Base-by-base conservation (phyloP, 768 basidiomycete genomes). In the Collybia nuda region DNA sequence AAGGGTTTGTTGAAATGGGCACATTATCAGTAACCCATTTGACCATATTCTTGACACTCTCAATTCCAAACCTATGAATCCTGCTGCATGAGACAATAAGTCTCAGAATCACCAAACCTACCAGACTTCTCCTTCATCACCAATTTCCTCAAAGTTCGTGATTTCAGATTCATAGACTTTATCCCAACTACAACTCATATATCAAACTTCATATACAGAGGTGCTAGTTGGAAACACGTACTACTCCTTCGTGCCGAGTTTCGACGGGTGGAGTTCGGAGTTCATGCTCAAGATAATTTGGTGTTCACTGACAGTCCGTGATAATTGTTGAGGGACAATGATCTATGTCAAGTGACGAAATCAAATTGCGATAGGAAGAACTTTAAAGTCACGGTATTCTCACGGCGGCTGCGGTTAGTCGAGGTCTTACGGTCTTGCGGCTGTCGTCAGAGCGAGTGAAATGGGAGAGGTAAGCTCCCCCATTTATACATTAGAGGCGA, bases 41-140 rank as follows among this genome's bases (percentile, higher is more conserved):
- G 6, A 88, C 81, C 88, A 93, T 92, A 59, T 89, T 90, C 55
- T 84, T 78, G 3, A 88, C 76, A 29, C 79, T 82, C 53, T 90
- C 88, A 44, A 77, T 71, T 6, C 91, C 90, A 60, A 93, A 93
- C 90, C 91, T 92, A 54, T 36, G 44, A 6, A 5, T 6, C 29
- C 48, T 39, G 17, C 14, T 14, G 37, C 55, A 19, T 50, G 46
- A 22, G 17, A 9, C 4, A 14, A 32, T 21, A 36, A 24, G 15
- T 15, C 18, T 17, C 2, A 21, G 18, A 19, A 23, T n/a, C 17
- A 12, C 36, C 2, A 28, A 38, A 64, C 79, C 48, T 54, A 90
- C 91, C 91, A 93, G 21, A 90, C 74, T 66, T 93, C 91, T 29
- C 91, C 91, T 65, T 91, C 89, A 61, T 93, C 89, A 17, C 87